Evolutionary conservation across 78 protist species (phyloP).

Genomic region (Speleostelium caveatum): DNA sequence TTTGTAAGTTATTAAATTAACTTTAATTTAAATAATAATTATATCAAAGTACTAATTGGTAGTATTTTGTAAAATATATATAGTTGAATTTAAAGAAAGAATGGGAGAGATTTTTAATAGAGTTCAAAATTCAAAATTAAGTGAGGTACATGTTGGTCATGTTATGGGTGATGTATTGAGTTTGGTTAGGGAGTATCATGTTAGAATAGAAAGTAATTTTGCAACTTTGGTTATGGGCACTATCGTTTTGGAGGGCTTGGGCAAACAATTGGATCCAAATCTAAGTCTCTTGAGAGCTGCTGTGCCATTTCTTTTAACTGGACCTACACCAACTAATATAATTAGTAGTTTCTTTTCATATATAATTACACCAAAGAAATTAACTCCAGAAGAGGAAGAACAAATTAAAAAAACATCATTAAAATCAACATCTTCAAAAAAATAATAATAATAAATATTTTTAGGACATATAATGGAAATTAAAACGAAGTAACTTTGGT

Average conservation of each 20-base stretch:
- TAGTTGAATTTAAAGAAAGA: constrained; percentile 50
- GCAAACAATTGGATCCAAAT: constrained; percentile 79
- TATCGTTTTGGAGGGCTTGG: constrained; percentile 79
- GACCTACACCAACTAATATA: constrained; percentile 20
- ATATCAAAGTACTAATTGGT: too few relatives aligned
- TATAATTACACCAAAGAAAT: constrained; percentile 27
- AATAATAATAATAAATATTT: too few relatives aligned
- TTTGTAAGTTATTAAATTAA: constrained; percentile 28
- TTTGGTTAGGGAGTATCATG: constrained; percentile 66
- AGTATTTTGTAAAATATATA: too few relatives aligned
- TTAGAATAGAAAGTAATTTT: constrained; percentile 77
- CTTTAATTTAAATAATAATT: too few relatives aligned
- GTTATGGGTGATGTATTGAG: constrained; percentile 40
- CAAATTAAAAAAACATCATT: neutral
- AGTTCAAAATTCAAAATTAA: constrained; percentile 36
- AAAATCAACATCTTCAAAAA: too few relatives aligned
- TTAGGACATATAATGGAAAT: too few relatives aligned
- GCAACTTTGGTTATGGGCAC: constrained; percentile 80
- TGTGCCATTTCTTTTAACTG: constrained; percentile 62
- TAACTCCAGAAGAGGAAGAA: neutral
- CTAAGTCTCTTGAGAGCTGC: constrained; percentile 67
- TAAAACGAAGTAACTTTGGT: too few relatives aligned
- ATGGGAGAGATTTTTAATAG: constrained; percentile 56
- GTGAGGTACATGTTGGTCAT: constrained; percentile 79
- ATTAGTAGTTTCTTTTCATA: neutral